A percentile compares a stretch with the other conserved stretches of the same genome.
Evolutionary conservation across 2,329 filamentous ascomycete species (phyloP).

Genomic region (Colletotrichum chlorophyti): DNA sequence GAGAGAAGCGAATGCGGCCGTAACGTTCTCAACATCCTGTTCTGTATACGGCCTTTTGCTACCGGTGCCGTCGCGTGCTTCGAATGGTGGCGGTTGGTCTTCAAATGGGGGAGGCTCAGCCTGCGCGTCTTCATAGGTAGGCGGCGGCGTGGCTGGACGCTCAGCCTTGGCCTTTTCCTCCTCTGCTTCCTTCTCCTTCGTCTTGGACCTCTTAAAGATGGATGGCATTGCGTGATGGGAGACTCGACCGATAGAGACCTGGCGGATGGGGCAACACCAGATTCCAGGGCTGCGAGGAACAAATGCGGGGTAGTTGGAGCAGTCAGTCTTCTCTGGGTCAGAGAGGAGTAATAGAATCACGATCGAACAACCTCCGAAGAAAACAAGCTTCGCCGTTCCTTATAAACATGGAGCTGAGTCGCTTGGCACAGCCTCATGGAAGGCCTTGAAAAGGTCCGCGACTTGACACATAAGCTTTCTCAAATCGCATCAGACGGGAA

Average conservation of each 20-base stretch:
- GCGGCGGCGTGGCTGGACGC: conserved; percentile 24
- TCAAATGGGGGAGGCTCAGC: conserved; percentile 16
- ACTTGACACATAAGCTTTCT: not conserved
- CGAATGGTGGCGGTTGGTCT: conserved; percentile 24
- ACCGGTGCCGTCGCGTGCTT: not conserved
- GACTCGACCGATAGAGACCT: not conserved
- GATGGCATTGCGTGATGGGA: conserved; percentile 15
- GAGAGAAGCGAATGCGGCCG: conserved; percentile 45
- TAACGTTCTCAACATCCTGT: conserved; percentile 37
- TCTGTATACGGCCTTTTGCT: not conserved
- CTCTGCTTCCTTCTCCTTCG: conserved; percentile 23
- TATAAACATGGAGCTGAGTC: too few relatives aligned
- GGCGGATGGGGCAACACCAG: not conserved
- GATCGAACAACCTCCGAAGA: too few relatives aligned
- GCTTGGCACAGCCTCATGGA: too few relatives aligned
- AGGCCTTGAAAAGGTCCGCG: too few relatives aligned
- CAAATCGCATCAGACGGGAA: not conserved
- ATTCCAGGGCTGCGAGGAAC: too few relatives aligned
- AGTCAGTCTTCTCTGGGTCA: too few relatives aligned
- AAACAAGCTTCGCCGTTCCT: too few relatives aligned
- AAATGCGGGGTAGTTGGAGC: too few relatives aligned
- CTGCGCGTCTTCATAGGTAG: conserved; percentile 11
- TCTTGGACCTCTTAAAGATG: conserved; percentile 19
- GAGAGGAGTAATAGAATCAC: too few relatives aligned
- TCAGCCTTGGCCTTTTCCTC: conserved; percentile 15